Evolutionary conservation across 1,284 basidiomycete species (phyloP).

Genomic region (Marasmius oreades): DNA sequence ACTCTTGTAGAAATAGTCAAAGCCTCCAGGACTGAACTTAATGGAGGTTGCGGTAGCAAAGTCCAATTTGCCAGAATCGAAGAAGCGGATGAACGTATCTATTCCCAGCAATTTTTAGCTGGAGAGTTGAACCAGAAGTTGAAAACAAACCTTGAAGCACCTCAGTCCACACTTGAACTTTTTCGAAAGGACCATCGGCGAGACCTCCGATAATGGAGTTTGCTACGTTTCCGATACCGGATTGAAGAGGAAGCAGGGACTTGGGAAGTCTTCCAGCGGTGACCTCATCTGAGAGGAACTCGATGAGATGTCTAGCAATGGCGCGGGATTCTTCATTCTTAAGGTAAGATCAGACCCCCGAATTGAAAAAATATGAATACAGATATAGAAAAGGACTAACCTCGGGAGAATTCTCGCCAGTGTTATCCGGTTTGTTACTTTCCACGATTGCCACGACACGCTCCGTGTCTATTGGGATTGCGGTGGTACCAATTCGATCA

Average conservation of each 20-base stretch:
- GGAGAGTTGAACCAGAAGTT: background rate
- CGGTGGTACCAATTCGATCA: conserved; percentile 42
- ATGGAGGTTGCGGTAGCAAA: conserved; percentile 52
- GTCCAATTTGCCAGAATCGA: conserved; percentile 45
- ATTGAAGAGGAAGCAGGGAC: conserved; percentile 44
- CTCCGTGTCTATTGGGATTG: conserved; percentile 47
- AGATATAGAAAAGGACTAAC: conserved; percentile 15
- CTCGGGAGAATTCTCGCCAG: conserved; percentile 44
- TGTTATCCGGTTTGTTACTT: conserved; percentile 43
- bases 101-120: background rate
- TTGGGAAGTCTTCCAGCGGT: conserved; percentile 40
- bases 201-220: conserved; percentile 51
- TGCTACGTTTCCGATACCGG: conserved; percentile 51
- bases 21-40: conserved; percentile 44
- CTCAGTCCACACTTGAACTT: conserved; percentile 51
- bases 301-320: conserved; percentile 45
- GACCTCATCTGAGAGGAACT: conserved; percentile 46
- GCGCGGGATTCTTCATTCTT: conserved; percentile 36
- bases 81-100: conserved; percentile 43
- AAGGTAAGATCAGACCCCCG: background rate
- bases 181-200: conserved; percentile 44
- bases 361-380: background rate
- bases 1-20: conserved; percentile 44
- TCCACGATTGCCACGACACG: conserved; percentile 48
- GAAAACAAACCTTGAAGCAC: conserved; percentile 35